phyloP scores from a whole-genome alignment of 2,329 filamentous ascomycete genomes.

The Trichoderma harzianum region DNA sequence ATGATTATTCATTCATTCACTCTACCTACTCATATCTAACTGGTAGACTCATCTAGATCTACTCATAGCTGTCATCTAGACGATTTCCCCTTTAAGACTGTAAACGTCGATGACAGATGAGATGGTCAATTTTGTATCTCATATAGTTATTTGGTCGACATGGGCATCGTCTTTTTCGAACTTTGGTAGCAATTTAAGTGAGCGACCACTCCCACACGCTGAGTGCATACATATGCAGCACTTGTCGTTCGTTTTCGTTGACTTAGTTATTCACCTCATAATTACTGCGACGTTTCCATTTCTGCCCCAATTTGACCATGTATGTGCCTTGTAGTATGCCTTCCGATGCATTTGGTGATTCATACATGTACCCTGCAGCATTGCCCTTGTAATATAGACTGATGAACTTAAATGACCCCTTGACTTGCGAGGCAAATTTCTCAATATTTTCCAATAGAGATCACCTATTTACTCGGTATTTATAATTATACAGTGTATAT shows the following conservation, averaged over 20 bases:
- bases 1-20: background rate
- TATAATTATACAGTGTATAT: background rate
- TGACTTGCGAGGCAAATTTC: background rate
- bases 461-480: background rate
- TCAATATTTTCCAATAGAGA: background rate
- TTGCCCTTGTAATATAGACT: too few relatives aligned
- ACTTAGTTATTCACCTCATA: background rate
- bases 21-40: background rate
- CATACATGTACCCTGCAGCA: background rate
- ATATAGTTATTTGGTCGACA: background rate
- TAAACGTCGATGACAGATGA: background rate
- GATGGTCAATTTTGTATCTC: too few relatives aligned
- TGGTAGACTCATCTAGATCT: background rate
- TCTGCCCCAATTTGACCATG: background rate
- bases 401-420: background rate
- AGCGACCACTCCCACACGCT: background rate
- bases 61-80: too few relatives aligned
- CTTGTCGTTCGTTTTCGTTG: background rate
- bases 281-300: background rate
- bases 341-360: background rate
- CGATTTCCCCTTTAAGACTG: too few relatives aligned
- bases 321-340: background rate
- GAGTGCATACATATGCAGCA: background rate
- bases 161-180: background rate
- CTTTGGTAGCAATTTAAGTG: background rate